Conservation (phyloP, 768 basidiomycete species). For the Obba rivulosa region DNA sequence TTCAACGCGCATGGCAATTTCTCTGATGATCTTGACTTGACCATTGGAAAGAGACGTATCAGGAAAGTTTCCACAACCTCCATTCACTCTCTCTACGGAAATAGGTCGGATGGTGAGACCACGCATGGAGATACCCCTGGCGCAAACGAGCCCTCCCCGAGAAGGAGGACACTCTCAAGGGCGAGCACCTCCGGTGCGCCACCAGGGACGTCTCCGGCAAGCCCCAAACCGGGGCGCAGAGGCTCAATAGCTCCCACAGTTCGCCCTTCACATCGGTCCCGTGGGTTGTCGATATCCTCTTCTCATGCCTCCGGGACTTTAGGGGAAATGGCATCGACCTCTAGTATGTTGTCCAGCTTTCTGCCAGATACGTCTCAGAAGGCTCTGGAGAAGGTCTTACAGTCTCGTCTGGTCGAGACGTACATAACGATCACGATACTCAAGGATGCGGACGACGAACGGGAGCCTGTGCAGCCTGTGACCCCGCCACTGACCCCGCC, state of each 20-base stretch:
- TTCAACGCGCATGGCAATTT: conserved; percentile 51
- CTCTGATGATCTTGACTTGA: conserved; percentile 68
- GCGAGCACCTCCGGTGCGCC: conserved; percentile 21
- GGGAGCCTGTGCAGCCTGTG: too few relatives aligned
- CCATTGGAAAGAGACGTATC: conserved; percentile 50
- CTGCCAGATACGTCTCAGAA: conserved; percentile 61
- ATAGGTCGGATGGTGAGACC: conserved; percentile 40
- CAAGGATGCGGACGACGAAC: neutral
- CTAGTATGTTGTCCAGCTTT: conserved; percentile 25
- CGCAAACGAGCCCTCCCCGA: conserved; percentile 28
- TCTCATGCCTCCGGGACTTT: conserved; percentile 25
- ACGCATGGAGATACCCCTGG: conserved; percentile 1
- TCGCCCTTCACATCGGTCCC: conserved; percentile 22
- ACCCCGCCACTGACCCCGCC: conserved; percentile 7
- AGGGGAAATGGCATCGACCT: conserved; percentile 6
- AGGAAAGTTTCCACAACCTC: conserved; percentile 61
- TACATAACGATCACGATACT: conserved; percentile 57
- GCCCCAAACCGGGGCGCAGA: conserved; percentile 18
- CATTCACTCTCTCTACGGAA: conserved; percentile 40
- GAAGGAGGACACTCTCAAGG: conserved; percentile 43
- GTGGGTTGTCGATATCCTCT: conserved; percentile 52
- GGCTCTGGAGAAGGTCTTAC: conserved; percentile 63
- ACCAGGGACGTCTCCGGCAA: conserved; percentile 5
- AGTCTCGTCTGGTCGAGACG: conserved; percentile 72
- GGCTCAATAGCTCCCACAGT: conserved; percentile 2